Conservation (phyloP, 208 protist species). For the Trypanosoma melophagium region DNA sequence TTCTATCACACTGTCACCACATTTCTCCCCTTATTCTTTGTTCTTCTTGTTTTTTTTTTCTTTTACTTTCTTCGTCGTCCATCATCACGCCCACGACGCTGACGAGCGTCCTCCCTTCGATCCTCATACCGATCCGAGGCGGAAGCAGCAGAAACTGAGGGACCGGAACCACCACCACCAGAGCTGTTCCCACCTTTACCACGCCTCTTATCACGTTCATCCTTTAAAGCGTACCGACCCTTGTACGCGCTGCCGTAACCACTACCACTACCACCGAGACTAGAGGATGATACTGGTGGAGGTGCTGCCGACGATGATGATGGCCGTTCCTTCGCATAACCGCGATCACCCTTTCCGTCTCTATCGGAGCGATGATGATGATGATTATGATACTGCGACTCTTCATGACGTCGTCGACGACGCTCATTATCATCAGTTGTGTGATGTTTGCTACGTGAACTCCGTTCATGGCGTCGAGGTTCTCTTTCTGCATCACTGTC, state of each 20-base stretch:
- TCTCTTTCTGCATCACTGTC: constrained; percentile 1
- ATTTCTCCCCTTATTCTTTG: constrained; percentile 3
- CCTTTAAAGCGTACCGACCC: constrained; percentile 6
- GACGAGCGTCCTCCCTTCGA: constrained; percentile 52
- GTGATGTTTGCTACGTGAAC: constrained; percentile 16
- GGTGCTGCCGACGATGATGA: neutral
- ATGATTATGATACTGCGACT: constrained; percentile 12
- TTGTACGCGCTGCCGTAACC: constrained; percentile 5
- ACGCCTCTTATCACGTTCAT: constrained; percentile 22
- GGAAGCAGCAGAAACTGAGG: neutral
- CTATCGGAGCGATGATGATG: constrained; percentile 5
- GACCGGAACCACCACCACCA: neutral
- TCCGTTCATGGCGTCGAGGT: constrained; percentile 17
- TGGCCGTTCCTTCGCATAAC: constrained; percentile 23
- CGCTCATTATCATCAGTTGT: constrained; percentile 10
- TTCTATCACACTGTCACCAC: neutral
- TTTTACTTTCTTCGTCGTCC: constrained; percentile 8
- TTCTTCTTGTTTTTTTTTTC: constrained; percentile 10
- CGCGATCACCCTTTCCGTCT: constrained; percentile 23
- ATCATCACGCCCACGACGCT: constrained; percentile 28
- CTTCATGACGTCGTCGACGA: constrained; percentile 18
- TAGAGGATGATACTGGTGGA: neutral
- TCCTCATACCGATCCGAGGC: constrained; percentile 40
- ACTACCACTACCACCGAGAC: neutral
- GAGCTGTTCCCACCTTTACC: neutral